A percentile compares a stretch with the other conserved stretches of the same genome.
phyloP scores from a whole-genome alignment of 345 rosid species.

The Populus euphratica region DNA sequence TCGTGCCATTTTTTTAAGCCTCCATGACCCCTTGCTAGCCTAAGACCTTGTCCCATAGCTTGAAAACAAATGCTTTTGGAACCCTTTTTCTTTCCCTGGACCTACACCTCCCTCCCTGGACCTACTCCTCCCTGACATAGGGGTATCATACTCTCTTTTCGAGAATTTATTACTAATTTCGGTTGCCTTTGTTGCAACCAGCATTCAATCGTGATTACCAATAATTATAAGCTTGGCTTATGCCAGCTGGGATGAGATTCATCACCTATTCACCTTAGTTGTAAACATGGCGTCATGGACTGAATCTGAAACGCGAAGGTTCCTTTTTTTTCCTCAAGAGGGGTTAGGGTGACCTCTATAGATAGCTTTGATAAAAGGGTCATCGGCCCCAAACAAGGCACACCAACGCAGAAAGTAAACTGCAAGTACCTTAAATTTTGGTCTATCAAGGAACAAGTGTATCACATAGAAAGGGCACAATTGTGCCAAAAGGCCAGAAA shows the following conservation, averaged over 20 bases:
- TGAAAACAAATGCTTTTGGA: not conserved
- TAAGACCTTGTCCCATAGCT: not conserved
- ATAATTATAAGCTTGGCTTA: not conserved
- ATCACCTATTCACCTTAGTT: not conserved
- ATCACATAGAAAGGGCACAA: not conserved
- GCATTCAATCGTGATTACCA: not conserved
- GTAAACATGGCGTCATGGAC: not conserved
- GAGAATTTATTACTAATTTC: not conserved
- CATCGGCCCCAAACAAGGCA: not conserved
- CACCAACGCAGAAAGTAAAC: not conserved
- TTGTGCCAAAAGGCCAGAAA: constrained; percentile 2
- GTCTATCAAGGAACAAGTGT: not conserved
- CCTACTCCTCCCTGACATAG: not conserved
- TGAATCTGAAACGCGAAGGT: not conserved
- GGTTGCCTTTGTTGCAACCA: not conserved
- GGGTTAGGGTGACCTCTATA: not conserved
- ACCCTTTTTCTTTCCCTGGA: not conserved
- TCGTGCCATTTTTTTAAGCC: not conserved
- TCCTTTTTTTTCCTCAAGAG: not conserved
- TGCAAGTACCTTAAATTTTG: not conserved
- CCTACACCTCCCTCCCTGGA: not conserved
- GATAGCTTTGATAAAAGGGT: not conserved
- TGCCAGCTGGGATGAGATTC: too few species aligned
- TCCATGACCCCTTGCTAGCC: not conserved
- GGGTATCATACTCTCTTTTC: not conserved